A percentile compares a stretch with the other conserved stretches of the same genome.
Conservation (phyloP, 1,284 basidiomycete species). For the Rhodotorula glutinis region DNA sequence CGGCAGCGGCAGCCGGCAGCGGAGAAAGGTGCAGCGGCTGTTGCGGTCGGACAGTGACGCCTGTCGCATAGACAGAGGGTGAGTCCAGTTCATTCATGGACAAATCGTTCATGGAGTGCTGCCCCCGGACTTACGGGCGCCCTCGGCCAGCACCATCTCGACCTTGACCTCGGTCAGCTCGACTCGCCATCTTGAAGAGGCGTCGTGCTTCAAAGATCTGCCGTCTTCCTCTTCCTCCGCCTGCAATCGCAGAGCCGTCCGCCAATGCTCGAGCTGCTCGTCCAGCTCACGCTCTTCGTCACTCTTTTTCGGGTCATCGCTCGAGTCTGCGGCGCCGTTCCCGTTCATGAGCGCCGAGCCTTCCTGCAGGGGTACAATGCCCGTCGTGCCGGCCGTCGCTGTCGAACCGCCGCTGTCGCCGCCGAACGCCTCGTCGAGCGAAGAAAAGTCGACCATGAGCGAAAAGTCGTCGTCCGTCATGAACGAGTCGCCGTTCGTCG, state of each 20-base stretch:
- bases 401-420: background rate
- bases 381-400: background rate
- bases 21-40: conserved; percentile 12
- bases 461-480: conserved; percentile 19
- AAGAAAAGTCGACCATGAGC: conserved; percentile 20
- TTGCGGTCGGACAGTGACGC: conserved; percentile 26
- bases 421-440: conserved; percentile 33
- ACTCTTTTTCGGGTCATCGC: background rate
- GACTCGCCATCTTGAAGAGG: conserved; percentile 10
- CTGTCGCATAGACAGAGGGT: too few species aligned
- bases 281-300: background rate
- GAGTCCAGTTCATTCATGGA: too few species aligned
- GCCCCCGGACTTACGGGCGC: conserved; percentile 14
- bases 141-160: conserved; percentile 28
- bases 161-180: conserved; percentile 32
- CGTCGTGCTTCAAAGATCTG: too few species aligned
- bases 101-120: too few species aligned
- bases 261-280: too few species aligned
- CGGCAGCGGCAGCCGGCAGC: background rate
- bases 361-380: too few species aligned
- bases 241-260: background rate
- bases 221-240: background rate
- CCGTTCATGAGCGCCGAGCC: too few species aligned
- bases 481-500: background rate
- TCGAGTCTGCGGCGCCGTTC: too few species aligned